A percentile compares a stretch with the other conserved stretches of the same genome.
phyloP scores from a whole-genome alignment of 176 grass and related monocot species.

The Carex cristatella region DNA sequence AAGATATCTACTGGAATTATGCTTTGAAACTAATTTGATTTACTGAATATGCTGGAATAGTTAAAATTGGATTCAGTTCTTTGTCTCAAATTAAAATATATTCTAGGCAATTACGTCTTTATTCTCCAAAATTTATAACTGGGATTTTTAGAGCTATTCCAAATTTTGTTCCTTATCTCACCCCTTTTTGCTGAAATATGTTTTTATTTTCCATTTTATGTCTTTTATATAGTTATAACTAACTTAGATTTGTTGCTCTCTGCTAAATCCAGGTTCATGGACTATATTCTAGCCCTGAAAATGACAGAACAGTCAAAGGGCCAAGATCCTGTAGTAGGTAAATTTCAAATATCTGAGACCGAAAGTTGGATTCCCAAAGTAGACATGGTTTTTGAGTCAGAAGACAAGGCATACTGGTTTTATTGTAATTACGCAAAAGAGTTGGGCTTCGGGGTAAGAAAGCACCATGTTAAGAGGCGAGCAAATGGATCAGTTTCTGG shows the following conservation, averaged over 20 bases:
- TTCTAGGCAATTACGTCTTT: background rate
- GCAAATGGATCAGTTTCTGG: slow-evolving; percentile 25
- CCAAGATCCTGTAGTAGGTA: background rate
- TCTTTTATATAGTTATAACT: background rate
- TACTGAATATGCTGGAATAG: background rate
- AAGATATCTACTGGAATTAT: background rate
- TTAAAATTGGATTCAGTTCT: background rate
- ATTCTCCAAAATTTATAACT: background rate
- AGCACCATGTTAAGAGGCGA: slow-evolving; percentile 30
- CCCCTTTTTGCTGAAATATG: background rate
- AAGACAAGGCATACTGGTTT: slow-evolving; percentile 39
- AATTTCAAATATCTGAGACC: background rate
- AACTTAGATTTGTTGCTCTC: background rate
- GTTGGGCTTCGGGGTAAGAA: slow-evolving; percentile 32
- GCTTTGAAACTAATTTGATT: background rate
- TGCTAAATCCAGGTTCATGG: background rate
- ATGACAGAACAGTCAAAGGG: background rate
- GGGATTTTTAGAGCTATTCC: background rate
- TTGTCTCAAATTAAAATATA: background rate
- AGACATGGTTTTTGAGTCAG: slow-evolving; percentile 41
- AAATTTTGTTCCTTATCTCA: background rate
- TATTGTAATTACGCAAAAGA: slow-evolving; percentile 34
- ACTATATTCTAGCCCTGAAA: background rate
- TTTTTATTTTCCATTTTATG: background rate
- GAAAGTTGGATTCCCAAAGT: slow-evolving; percentile 35